Evolutionary conservation across 140 eudicot genomes (phyloP), one percentile per base, ranked within the genome.

Genomic region (Bidens hawaiensis): DNA sequence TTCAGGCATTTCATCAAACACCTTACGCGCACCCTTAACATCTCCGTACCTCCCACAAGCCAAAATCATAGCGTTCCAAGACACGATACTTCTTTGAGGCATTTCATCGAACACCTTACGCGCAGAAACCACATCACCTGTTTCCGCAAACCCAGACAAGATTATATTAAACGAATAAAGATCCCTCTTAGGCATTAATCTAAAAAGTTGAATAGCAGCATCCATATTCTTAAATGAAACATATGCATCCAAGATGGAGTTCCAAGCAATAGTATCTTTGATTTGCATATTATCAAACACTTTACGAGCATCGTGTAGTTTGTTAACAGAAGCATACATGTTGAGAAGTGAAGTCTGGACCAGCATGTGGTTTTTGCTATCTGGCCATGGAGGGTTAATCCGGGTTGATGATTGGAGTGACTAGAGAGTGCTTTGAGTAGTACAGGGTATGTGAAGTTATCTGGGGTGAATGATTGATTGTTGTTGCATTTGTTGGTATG

Each of bases 331-430:
- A 0, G 89, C 76, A 49, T 83, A 83, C 78, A 83, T 66, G 60
- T 69, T 71, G n/a, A 83, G 52, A 34, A 83, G 76, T 13, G 82
- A 64, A 33, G 82, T 83, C 69, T 76, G 78, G 23, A 83, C 85
- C 55, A 72, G 61, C 26, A 72, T 22, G 26, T 75, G 78, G 42
- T 42, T 65, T 72, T 79, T 0, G 71, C 72, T 14, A 69, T 73
- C 25, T 72, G 89, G 73, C 45, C 78, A 73, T 82, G 89, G 58
- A 82, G 82, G 36, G 82, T 54, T 68, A 52, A 75, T 40, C 85
- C 88, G n/a, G 68, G 14, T 14, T 43, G 23, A 25, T 1, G 13
- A 23, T 49, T 46, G 1, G 84, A 56, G 24, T 48, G 70, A 43
- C 50, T 42, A 26, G 67, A 62, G 23, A 64, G 69, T 19, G 82